These are phyloP conservation scores for Sonneratia alba DNA, from an alignment of 345 rosid genomes.

Conservation along the genomic window DNA sequence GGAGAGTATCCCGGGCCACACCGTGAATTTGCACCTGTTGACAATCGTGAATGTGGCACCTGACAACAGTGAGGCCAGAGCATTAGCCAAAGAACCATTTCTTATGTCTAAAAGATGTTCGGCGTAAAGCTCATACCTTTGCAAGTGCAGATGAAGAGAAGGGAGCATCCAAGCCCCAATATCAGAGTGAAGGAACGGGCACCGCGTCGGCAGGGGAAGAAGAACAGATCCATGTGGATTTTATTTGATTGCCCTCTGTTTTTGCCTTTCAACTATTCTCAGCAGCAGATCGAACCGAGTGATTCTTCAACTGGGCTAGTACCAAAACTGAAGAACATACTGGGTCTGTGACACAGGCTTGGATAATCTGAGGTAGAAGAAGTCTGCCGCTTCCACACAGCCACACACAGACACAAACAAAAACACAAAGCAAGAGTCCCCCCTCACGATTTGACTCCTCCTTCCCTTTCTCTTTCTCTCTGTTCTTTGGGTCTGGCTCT, in stretches of 20 bases:
- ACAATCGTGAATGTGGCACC: constrained; percentile 38
- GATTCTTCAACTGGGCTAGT: background rate
- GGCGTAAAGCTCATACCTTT: background rate
- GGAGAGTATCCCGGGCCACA: constrained; percentile 67
- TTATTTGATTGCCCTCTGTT: background rate
- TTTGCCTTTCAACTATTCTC: no score
- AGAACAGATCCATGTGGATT: background rate
- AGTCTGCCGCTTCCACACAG: no score
- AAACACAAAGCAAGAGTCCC: no score
- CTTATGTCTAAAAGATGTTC: background rate
- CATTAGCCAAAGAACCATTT: background rate
- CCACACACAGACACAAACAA: no score
- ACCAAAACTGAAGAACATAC: no score
- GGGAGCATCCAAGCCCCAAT: background rate
- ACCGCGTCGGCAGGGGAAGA: no score
- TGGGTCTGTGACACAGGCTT: no score
- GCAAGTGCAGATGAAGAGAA: background rate
- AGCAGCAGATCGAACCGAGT: background rate
- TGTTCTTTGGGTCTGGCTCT: background rate
- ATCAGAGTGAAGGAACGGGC: background rate
- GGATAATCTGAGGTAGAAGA: no score
- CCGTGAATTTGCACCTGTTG: constrained; percentile 48
- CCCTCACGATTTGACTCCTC: background rate
- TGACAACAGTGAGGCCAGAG: background rate
- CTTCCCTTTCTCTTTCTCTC: background rate